Conservation (phyloP, 805 yeast genomes). For the Teunomyces aglyptinius region DNA sequence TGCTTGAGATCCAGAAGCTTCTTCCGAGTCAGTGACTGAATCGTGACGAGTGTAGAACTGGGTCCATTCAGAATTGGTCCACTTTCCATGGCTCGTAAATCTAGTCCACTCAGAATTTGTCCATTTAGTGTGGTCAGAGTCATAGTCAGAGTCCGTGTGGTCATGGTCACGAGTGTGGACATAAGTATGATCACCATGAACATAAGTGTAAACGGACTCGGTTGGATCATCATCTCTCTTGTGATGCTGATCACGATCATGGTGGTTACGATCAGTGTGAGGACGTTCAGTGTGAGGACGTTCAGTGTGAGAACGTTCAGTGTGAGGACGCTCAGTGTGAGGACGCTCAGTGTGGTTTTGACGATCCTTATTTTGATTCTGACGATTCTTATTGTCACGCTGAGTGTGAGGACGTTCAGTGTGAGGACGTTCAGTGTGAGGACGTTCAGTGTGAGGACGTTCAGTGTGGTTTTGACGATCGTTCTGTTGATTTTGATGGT, state of each 20-base stretch:
- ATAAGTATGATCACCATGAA: neutral
- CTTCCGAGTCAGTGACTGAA: neutral
- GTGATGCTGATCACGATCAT: neutral
- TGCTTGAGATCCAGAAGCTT: neutral
- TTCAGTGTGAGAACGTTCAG: neutral
- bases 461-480: neutral
- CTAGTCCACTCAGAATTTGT: conserved; percentile 1
- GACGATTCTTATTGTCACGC: too few relatives aligned
- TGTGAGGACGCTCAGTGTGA: neutral
- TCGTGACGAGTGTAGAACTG: neutral
- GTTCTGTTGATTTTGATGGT: neutral
- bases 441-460: neutral
- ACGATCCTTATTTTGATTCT: too few relatives aligned
- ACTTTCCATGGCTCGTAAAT: neutral
- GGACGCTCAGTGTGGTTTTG: neutral
- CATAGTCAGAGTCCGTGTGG: conserved; percentile 1
- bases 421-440: neutral
- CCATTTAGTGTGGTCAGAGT: neutral
- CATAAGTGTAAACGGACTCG: neutral
- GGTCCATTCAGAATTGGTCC: neutral
- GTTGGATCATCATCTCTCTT: neutral
- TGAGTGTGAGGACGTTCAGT: neutral
- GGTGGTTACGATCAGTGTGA: neutral
- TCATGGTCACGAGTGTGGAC: neutral
- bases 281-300: neutral